Conservation (phyloP, 2,329 filamentous ascomycete species). For the Colletotrichum sp. region DNA sequence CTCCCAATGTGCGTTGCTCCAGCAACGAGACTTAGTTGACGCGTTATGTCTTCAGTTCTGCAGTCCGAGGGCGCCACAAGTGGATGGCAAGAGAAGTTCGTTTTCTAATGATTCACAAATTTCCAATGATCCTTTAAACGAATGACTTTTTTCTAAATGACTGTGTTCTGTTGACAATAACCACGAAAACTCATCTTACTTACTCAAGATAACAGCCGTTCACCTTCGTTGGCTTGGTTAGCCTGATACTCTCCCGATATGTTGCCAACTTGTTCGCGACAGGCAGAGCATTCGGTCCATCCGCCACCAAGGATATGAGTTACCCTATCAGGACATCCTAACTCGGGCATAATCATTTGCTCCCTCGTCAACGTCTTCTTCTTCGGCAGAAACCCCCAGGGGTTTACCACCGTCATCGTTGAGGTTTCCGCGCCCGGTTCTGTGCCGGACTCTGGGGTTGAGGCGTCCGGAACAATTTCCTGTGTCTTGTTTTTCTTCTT, state of each 20-base stretch:
- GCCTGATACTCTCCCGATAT: not conserved
- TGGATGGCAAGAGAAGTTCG: not conserved
- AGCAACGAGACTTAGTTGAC: not conserved
- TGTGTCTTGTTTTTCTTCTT: rapidly evolving
- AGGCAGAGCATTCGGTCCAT: not conserved
- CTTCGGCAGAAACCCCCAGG: not conserved
- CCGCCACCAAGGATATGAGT: not conserved
- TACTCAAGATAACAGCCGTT: not conserved
- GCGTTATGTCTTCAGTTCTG: not conserved
- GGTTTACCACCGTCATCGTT: not conserved
- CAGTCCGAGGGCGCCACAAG: not conserved
- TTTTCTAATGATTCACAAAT: not conserved
- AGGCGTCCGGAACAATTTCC: not conserved
- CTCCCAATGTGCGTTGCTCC: not conserved
- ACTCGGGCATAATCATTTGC: not conserved
- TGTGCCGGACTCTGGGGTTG: not conserved
- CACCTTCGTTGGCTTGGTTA: not conserved
- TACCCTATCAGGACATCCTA: not conserved
- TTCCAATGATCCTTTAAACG: not conserved
- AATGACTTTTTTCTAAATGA: not conserved
- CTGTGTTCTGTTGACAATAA: not conserved
- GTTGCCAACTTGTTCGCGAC: not conserved
- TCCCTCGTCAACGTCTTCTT: not conserved
- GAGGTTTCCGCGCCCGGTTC: not conserved
- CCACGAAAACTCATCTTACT: not conserved